Evolutionary conservation across 169 alveolate genomes (phyloP), one percentile per base, ranked within the genome.

Genomic region (Plasmodium relictum): DNA sequence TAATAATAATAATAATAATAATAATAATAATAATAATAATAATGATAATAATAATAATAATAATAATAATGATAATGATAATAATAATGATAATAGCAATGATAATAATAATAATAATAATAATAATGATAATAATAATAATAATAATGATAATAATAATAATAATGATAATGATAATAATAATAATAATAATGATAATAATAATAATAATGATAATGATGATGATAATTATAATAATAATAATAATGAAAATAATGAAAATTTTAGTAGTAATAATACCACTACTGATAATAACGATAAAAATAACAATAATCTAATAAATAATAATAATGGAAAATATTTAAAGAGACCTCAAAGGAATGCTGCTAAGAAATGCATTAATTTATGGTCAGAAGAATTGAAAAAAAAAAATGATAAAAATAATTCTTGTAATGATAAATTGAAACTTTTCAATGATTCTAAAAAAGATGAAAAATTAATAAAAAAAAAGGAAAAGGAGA

Each of bases 341-440:
- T 8, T 41, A 6, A 83, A 62, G 62, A 52, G 91, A 12, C 91
- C 91, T 8, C 70, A 52, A 56, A 54, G 91, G 56, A 83, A 83
- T 52, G 91, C 91, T 10, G 91, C 91, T 2, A 83, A 69, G 18
- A 83, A 68, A 54, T 83, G 91, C 24, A 83, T 83, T 26, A 56
- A 20, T 18, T 52, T 70, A 6, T 83, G 91, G 91, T 69, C 91
- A 2, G 91, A 83, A 45, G 91, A 83, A 37, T 41, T 83, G 37
- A 83, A 56, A 45, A 83, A 69, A 26, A 83, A 69, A 37, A 39
- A 42, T 12, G 89, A 78, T 0, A 78, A 78, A 24, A 20, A 18
- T 12, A 42, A 42, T 24, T 26, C 31, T 6, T 14, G 39, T n/a
- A 3, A 26, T 31, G 89, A 78, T 44, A 78, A 58, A 26, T 22